These are phyloP conservation scores for Aspergillus pseudotamarii DNA, from an alignment of 2,329 filamentous ascomycete genomes.

Conservation along the genomic window DNA sequence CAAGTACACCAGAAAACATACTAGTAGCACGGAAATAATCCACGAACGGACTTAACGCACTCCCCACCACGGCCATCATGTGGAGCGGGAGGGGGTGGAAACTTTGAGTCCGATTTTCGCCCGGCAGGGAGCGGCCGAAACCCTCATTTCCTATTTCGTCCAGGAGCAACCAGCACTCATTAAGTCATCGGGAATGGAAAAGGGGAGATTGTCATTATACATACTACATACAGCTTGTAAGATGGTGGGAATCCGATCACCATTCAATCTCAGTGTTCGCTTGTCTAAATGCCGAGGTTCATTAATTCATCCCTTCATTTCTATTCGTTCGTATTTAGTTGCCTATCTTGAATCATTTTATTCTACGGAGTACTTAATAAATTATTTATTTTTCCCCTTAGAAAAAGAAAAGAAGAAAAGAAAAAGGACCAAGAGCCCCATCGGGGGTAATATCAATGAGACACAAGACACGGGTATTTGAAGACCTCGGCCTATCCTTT, in stretches of 20 bases:
- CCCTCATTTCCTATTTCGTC: background rate
- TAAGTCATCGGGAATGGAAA: background rate
- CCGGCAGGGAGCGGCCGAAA: constrained; percentile 3
- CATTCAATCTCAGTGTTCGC: too few species aligned
- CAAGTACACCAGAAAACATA: background rate
- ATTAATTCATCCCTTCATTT: too few species aligned
- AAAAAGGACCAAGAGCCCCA: background rate
- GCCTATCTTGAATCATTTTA: too few species aligned
- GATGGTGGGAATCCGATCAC: too few species aligned
- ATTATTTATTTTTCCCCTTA: background rate
- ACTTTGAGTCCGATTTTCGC: constrained; percentile 2
- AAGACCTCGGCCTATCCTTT: background rate
- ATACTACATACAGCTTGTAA: too few species aligned
- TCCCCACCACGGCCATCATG: background rate
- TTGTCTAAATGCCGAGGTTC: too few species aligned
- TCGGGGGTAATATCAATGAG: constrained; percentile 1
- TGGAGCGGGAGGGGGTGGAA: background rate
- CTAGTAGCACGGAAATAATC: background rate
- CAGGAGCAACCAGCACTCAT: background rate
- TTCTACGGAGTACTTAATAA: too few species aligned
- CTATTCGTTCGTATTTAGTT: too few species aligned
- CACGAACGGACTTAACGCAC: background rate
- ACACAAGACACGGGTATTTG: background rate
- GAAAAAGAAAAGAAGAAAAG: background rate
- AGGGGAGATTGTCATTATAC: background rate